phyloP scores from a whole-genome alignment of 805 yeast species.

The Candida methanosorbosa region DNA sequence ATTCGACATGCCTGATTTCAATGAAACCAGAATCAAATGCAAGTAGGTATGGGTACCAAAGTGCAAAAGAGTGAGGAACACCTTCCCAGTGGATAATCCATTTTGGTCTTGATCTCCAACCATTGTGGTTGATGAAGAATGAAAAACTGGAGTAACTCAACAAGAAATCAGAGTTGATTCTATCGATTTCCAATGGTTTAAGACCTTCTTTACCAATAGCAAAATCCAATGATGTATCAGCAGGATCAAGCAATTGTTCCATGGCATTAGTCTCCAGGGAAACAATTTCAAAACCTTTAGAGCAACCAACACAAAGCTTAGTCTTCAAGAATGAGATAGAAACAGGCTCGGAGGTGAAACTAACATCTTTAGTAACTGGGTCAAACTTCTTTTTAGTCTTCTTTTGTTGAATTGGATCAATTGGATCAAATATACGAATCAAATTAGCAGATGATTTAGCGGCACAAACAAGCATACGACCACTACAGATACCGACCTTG shows the following conservation, averaged over 20 bases:
- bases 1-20: conserved; percentile 86
- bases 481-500: conserved; percentile 88
- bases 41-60: conserved; percentile 87
- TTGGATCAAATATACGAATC: conserved; percentile 82
- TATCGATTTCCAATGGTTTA: conserved; percentile 85
- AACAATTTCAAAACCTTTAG: conserved; percentile 93
- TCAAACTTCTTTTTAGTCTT: conserved; percentile 65
- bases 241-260: conserved; percentile 92
- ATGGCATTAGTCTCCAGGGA: conserved; percentile 76
- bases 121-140: conserved; percentile 87
- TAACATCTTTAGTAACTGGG: conserved; percentile 63
- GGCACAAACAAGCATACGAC: conserved; percentile 81
- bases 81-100: conserved; percentile 98
- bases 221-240: conserved; percentile 94
- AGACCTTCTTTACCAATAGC: conserved; percentile 76
- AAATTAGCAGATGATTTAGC: conserved; percentile 75
- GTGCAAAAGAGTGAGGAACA: conserved; percentile 81
- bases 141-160: conserved; percentile 89
- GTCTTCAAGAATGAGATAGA: conserved; percentile 85
- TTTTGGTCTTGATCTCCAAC: conserved; percentile 92
- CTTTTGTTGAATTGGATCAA: conserved; percentile 56
- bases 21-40: conserved; percentile 88
- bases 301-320: conserved; percentile 88
- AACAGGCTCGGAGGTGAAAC: conserved; percentile 82
- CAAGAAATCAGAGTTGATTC: conserved; percentile 81